Base-by-base conservation (phyloP, 2,329 filamentous ascomycete genomes). In the Aschersonia sp. region DNA sequence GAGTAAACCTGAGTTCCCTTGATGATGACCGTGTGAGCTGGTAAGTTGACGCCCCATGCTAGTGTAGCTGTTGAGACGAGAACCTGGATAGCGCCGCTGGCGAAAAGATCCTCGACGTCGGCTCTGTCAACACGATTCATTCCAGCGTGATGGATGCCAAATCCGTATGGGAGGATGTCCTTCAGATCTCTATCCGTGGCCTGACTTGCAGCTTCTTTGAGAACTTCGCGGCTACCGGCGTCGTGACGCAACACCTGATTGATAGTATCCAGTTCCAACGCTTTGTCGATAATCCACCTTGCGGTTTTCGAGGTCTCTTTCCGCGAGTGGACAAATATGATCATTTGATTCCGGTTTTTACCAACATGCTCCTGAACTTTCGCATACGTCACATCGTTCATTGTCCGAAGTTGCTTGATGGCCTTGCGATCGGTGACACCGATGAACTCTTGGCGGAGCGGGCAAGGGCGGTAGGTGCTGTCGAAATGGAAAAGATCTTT, bases 301-400 rank as follows among this genome's bases (percentile, higher is more conserved):
- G 90, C 92, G 4, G 94, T 98, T 69, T 98, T 98, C 7, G 89
- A 88, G 0, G 94, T 98, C 65, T 98, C 94, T 61, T 98, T 98
- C 57, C 92, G 78, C 37, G 94, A 98, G 62, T 98, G 94, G 5
- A 98, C 92, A 60, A 98, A 98, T 50, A 98, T 95, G 40, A 98
- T 79, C 89, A 98, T 95, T 64, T 98, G 92, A 58, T 98, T 95
- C 53, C 86, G 81, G 59, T 94, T 84, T 50, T 84, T 82, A 6
- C 92, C 92, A 32, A 95, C 90, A 60, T 97, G 90, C 64, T 98
- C 92, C 47, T 98, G 77, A 31, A 95, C 89, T 65, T 98, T 98
- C 53, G 83, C 94, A 65, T 98, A 98, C 49, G 88, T 95, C 47
- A 98, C 89, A 57, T 98, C 92, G 60, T 98, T 98, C 92, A 98